Evolutionary conservation across 306 rosid species (phyloP), one percentile per base, ranked within the genome.

Genomic region (Sesbania bispinosa): DNA sequence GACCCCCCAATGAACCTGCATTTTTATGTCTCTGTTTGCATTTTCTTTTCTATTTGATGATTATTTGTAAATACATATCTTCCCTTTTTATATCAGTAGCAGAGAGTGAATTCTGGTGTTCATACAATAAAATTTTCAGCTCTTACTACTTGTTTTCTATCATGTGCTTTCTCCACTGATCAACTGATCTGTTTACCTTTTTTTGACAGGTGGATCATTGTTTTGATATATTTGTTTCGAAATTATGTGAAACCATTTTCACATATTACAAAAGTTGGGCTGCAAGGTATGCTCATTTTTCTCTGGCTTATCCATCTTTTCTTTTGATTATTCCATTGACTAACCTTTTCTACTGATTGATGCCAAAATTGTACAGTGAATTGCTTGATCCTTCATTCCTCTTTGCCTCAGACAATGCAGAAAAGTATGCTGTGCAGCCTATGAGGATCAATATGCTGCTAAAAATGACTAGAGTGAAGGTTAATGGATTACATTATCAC

Each of bases 211-310:
- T 90, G 68, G 98, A 93, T 80, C 94, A 90, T 81, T 88, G 98
- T 83, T 93, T 90, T 67, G 98, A 93, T 75, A 82, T 88, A 80
- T 88, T 93, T 86, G 96, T 90, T 67, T 78, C 89, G 30, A 90
- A 83, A 86, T 83, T 93, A 39, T 88, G 89, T 77, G 97, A 93
- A 71, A 86, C 73, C 64, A 86, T 90, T 63, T 88, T 90, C 74
- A 85, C 96, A 62, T 88, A 88, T 67, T 88, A 85, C 88, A 90
- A 93, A 89, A 90, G 98, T 79, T 93, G 97, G 98, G 98, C 98
- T 29, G 97, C 98, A 45, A 90, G 97, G 98, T 93, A 78, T 55
- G 67, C 38, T 20, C 5, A 10, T 33, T 69, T 51, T 24, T 60
- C 27, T 58, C 78, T 79, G 77, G 69, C 79, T 53, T 66, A 33